Base-by-base conservation (phyloP, 371 early-diverging fungal species). In the Blakeslea trispora region DNA sequence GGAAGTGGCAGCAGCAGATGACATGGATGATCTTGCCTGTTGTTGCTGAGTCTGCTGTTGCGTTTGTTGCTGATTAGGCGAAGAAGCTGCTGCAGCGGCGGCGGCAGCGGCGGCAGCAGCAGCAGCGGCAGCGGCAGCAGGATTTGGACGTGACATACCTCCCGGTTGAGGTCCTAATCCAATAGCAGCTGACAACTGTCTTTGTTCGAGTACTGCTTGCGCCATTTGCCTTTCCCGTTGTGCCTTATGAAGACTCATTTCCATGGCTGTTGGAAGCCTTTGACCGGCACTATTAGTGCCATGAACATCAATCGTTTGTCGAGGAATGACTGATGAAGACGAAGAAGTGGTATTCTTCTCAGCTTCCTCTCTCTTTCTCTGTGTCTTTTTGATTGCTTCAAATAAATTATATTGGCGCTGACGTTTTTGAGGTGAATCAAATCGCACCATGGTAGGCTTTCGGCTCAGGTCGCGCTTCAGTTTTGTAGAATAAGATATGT, bases 191-290 rank as follows among this genome's bases (percentile, higher is more conserved):
- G 86, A 80, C 41, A 83, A 71, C 37, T 88, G 84, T 7, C 89
- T 74, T 57, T 88, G 89, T 58, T 89, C 90, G 24, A 86, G 62
- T 23, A 86, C 55, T 8, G 85, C 81, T 51, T 91, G 88, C 34
- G 77, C 83, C 56, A 89, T 52, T 37, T 88, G 87, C n/a, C 88
- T 68, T 47, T 93, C 92, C 19, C 91, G 77, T 40, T 87, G 87
- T 14, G 84, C 81, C 72, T 92, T 92, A 50, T 85, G 71, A 50
- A 77, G 55, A 62, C 84, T 82, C 59, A 95, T 72, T 49, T 93
- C 92, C 50, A 84, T 77, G 3, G 94, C 92, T 1, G 87, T 72
- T 14, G 79, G 77, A 40, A 84, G 68, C 21, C 81, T 73, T 31
- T 82, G 82, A 18, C 81, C 85, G 8, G 64, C 72, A 14, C 72